Base-by-base conservation (phyloP, 352 stramenopile species). In the Phytophthora pini region DNA sequence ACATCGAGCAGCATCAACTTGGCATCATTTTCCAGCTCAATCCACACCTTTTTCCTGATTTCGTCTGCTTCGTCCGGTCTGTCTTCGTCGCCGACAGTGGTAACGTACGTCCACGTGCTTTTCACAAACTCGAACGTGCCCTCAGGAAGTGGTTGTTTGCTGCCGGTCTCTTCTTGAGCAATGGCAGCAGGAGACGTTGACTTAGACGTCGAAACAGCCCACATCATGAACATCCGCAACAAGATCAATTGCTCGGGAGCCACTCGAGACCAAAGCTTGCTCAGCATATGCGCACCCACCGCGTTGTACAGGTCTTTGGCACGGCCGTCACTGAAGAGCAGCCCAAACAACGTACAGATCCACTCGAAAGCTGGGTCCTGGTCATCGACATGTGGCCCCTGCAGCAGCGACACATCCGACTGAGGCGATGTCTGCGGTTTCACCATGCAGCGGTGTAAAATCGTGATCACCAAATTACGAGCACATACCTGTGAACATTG, bases 171-270 rank as follows among this genome's bases (percentile, higher is more conserved):
- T 46, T 56, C 34, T 32, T 41, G n/a, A 12, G 7, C 49, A 34
- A 34, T 34, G 27, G 6, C 27, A 47, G 27, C 4, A 39, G 31
- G 9, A 2, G 29, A 38, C 5, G 29, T 32, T 29, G 47, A 49
- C n/a, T 63, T 59, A 4, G 31, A 10, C 7, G 41, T 48, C 10
- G 59, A 65, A 43, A 73, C 38, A 27, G 83, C 71, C 80, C 80
- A 92, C 71, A 89, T 80, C 1, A 69, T 79, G 53, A 93, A 77
- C 83, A 95, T 93, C 9, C 80, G 83, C 40, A 95, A 40, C 41
- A 92, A 64, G 39, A 95, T 90, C 38, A 93, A 71, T 48, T 95
- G 84, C 55, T 95, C 87, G 0, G 87, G 87, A 34, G 87, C 93
- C 41, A 95, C 81, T 26, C 84, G 76, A 49, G 84, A 92, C 84